Evolutionary conservation across 768 basidiomycete genomes (phyloP).

Genomic region (Strobilomyces confusus): DNA sequence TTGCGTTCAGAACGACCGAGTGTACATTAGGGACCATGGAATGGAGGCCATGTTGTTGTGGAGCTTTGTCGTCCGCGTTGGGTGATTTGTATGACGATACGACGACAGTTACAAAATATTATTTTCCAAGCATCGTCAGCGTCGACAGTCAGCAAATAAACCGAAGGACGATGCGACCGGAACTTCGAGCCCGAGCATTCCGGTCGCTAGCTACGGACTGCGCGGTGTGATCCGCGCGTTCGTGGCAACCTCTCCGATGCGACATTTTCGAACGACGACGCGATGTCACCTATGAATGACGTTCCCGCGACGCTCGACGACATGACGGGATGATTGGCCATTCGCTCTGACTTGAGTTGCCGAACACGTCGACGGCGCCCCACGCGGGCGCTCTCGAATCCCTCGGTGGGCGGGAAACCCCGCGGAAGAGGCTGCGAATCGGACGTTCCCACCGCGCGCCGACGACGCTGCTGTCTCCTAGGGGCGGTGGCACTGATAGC

Average conservation of each 20-base stretch:
- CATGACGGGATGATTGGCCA: background rate
- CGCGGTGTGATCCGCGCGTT: background rate
- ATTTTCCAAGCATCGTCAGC: background rate
- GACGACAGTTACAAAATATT: background rate
- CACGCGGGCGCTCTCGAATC: background rate
- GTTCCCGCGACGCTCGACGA: slow-evolving; percentile 1
- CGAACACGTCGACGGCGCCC: background rate
- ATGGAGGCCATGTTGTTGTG: background rate
- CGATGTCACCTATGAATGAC: background rate
- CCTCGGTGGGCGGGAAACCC: background rate
- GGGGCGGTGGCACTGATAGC: background rate
- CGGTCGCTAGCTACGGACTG: background rate
- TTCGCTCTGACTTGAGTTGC: background rate
- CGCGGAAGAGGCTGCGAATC: slow-evolving; percentile 5
- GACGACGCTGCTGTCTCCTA: slow-evolving; percentile 1
- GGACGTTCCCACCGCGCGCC: background rate
- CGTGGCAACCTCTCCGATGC: background rate
- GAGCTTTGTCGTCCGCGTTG: background rate
- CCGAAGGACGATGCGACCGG: background rate
- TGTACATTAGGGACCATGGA: background rate
- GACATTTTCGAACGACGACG: background rate
- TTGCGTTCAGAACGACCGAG: background rate
- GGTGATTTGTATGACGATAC: background rate
- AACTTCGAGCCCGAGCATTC: background rate
- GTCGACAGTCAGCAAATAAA: background rate